A percentile compares a stretch with the other conserved stretches of the same genome.
These are phyloP conservation scores for Karstenula rhodostoma DNA, from an alignment of 2,329 filamentous ascomycete genomes.

Conservation along the genomic window DNA sequence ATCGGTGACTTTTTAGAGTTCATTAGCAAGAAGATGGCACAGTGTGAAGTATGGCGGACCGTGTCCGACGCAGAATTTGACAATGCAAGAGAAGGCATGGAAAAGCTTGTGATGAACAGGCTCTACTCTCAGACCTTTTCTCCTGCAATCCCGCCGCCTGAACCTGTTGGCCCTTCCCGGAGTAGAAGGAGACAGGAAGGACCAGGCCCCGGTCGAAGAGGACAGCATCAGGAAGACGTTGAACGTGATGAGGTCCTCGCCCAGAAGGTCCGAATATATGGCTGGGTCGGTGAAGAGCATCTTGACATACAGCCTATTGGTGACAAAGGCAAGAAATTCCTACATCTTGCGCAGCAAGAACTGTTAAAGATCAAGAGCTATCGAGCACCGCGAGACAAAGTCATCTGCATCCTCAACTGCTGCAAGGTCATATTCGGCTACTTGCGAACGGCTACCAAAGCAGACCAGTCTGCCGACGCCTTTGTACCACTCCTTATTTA, in stretches of 20 bases:
- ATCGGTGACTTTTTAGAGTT: slow-evolving; percentile 96
- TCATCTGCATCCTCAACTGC: slow-evolving; percentile 97
- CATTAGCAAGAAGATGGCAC: slow-evolving; percentile 97
- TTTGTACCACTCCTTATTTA: slow-evolving; percentile 93
- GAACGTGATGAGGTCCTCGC: slow-evolving; percentile 95
- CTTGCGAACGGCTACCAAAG: slow-evolving; percentile 82
- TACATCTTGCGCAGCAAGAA: slow-evolving; percentile 91
- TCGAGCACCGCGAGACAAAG: slow-evolving; percentile 95
- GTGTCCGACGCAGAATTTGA: slow-evolving; percentile 98
- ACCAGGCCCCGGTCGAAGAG: slow-evolving; percentile 81
- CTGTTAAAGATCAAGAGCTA: slow-evolving; percentile 96
- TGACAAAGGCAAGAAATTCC: slow-evolving; percentile 86
- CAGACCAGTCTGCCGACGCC: slow-evolving; percentile 93
- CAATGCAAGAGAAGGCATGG: slow-evolving; percentile 98
- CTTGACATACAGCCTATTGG: slow-evolving; percentile 87
- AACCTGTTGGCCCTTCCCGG: slow-evolving; percentile 74
- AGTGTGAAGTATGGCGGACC: slow-evolving; percentile 95
- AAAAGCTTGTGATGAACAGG: slow-evolving; percentile 98
- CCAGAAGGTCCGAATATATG: slow-evolving; percentile 96
- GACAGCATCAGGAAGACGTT: slow-evolving; percentile 97
- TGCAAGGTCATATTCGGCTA: slow-evolving; percentile 99
- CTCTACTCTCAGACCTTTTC: slow-evolving; percentile 97
- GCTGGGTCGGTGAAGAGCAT: slow-evolving; percentile 92
- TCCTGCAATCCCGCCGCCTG: slow-evolving; percentile 84
- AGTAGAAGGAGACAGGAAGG: slow-evolving; percentile 66